Evolutionary conservation across 2,329 filamentous ascomycete genomes (phyloP).

Genomic region (Helotiales sp.): DNA sequence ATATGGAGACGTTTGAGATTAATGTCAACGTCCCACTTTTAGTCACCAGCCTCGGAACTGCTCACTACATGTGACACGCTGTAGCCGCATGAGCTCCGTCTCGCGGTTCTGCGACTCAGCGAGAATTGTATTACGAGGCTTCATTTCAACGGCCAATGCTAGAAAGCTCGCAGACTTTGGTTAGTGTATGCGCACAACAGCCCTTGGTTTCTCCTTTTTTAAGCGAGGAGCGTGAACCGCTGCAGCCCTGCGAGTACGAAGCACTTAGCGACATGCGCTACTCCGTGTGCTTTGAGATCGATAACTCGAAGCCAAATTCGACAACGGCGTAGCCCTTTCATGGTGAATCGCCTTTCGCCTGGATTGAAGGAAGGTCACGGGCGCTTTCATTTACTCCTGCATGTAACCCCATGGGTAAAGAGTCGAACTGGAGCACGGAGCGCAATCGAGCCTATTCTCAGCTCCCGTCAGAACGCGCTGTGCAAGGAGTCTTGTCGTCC

Average conservation of each 20-base stretch:
- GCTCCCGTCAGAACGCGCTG: background rate
- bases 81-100: slow-evolving; percentile 3
- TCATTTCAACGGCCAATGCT: slow-evolving; percentile 15
- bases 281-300: background rate
- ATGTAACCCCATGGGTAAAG: background rate
- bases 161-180: background rate
- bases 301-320: background rate
- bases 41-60: slow-evolving; percentile 1
- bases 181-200: too few relatives aligned
- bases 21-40: slow-evolving; percentile 20
- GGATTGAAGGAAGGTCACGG: background rate
- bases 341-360: background rate
- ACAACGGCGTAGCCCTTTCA: background rate
- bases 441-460: background rate
- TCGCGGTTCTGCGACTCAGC: background rate
- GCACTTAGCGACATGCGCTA: background rate
- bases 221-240: background rate
- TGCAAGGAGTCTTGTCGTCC: background rate
- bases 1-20: slow-evolving; percentile 15
- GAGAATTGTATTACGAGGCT: slow-evolving; percentile 16
- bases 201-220: background rate
- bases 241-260: too few relatives aligned
- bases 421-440: slow-evolving; percentile 1
- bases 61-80: slow-evolving; percentile 8
- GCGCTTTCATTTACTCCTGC: background rate